These are phyloP conservation scores for Colletotrichum incanum DNA, from an alignment of 2,329 filamentous ascomycete genomes.

Conservation along the genomic window DNA sequence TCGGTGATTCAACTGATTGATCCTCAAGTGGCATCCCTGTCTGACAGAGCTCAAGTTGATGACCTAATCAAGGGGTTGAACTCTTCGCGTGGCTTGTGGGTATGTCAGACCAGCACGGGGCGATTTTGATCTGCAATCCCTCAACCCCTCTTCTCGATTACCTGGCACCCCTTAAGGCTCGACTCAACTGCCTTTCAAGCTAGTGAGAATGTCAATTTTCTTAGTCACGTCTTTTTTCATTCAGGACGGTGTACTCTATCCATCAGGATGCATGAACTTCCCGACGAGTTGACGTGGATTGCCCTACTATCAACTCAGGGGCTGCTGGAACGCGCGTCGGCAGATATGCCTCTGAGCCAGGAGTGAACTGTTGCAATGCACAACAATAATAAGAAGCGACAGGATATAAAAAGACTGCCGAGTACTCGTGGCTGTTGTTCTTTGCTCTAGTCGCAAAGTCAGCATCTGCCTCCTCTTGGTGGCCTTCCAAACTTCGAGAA, in stretches of 20 bases:
- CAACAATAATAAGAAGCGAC: neutral
- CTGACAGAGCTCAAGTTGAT: neutral
- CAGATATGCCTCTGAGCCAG: neutral
- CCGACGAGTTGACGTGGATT: neutral
- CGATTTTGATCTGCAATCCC: neutral
- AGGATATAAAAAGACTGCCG: neutral
- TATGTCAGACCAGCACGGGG: neutral
- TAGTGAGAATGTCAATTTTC: too few species aligned
- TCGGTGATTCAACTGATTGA: neutral
- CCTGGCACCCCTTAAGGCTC: neutral
- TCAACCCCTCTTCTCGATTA: neutral
- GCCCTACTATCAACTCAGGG: neutral
- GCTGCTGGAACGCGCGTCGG: conserved; percentile 4
- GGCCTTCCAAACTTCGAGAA: neutral
- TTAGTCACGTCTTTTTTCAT: neutral
- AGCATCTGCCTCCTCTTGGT: neutral
- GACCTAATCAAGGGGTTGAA: neutral
- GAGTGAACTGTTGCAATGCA: neutral
- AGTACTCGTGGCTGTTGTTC: neutral
- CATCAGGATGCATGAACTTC: too few species aligned
- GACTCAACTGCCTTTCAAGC: neutral
- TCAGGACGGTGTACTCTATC: neutral
- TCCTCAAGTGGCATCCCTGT: neutral
- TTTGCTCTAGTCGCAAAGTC: neutral
- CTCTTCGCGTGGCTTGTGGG: neutral